Evolutionary conservation across 129 eudicot genomes (phyloP).

Genomic region (Saposhnikovia divaricata): DNA sequence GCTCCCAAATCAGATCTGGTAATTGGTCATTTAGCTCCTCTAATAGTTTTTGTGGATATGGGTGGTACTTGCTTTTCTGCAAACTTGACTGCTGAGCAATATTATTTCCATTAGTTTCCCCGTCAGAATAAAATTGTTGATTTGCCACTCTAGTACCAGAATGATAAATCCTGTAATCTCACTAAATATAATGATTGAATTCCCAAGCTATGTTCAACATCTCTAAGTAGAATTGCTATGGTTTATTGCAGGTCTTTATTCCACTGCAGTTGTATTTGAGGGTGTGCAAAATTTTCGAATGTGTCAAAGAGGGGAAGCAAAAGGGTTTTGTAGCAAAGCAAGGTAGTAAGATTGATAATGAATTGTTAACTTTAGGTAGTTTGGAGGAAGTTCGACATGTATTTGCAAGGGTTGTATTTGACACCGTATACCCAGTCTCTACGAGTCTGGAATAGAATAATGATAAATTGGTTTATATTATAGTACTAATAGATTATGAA

Average conservation of each 20-base stretch:
- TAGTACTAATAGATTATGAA: not conserved
- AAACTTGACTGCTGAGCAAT: not conserved
- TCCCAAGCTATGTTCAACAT: not conserved
- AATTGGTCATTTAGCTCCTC: conserved; percentile 13
- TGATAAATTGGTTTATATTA: not conserved
- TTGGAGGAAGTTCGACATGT: conserved; percentile 73
- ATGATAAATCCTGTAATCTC: not conserved
- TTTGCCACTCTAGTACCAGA: not conserved
- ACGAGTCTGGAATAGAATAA: conserved; percentile 9
- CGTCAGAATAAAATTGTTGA: not conserved
- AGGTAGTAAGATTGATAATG: conserved; percentile 63
- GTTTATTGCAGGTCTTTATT: conserved; percentile 58
- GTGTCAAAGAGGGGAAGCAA: conserved; percentile 49
- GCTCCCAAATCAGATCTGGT: conserved; percentile 82
- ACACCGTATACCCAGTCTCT: conserved; percentile 59
- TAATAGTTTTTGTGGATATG: not conserved
- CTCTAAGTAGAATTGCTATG: not conserved
- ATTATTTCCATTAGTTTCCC: not conserved
- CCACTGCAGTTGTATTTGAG: conserved; percentile 46
- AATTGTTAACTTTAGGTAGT: conserved; percentile 52
- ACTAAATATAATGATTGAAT: not conserved
- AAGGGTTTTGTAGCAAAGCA: conserved; percentile 49
- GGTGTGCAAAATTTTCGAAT: conserved; percentile 63
- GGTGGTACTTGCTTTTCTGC: not conserved
- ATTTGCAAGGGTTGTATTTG: conserved; percentile 85